A percentile compares a stretch with the other conserved stretches of the same genome.
These are phyloP conservation scores for Phytopythium cucurbitacearum DNA, from an alignment of 352 stramenopile species.

Conservation along the genomic window DNA sequence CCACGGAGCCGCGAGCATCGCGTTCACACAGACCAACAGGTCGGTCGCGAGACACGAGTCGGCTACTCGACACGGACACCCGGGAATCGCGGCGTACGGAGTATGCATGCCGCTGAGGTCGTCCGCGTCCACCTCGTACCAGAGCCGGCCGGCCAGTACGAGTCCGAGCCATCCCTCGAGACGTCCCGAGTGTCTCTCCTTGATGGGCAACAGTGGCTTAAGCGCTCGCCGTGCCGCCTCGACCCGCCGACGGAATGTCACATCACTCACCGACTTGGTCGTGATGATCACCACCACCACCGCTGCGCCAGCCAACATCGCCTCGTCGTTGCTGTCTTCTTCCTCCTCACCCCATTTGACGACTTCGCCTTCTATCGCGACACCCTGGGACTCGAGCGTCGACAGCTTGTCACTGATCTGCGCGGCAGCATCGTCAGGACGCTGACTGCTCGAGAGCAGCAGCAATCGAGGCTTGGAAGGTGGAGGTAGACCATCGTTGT, in stretches of 20 bases:
- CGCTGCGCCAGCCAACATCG: constrained; percentile 3
- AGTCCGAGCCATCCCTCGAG: constrained; percentile 31
- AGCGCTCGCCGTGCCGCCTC: constrained; percentile 28
- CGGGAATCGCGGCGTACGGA: constrained; percentile 32
- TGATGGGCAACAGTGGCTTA: constrained; percentile 40
- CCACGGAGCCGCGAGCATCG: constrained; percentile 15
- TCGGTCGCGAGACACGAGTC: constrained; percentile 46
- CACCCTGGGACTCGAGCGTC: constrained; percentile 2
- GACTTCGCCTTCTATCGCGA: neutral
- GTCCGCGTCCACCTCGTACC: constrained; percentile 40
- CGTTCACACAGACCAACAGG: constrained; percentile 37
- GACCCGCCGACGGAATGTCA: constrained; percentile 25
- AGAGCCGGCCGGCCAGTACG: constrained; percentile 47
- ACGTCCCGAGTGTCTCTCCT: constrained; percentile 23
- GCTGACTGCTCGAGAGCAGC: neutral
- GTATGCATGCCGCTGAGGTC: constrained; percentile 28
- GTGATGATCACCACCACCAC: constrained; percentile 42
- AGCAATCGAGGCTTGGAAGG: too few relatives aligned
- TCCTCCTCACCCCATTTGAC: neutral
- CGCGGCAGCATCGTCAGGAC: neutral
- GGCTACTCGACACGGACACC: constrained; percentile 36
- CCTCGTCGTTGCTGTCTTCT: too few relatives aligned
- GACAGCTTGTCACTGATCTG: neutral
- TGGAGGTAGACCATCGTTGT: too few relatives aligned
- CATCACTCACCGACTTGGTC: constrained; percentile 7